These are phyloP conservation scores for Botrytis hyacinthi DNA, from an alignment of 2,329 filamentous ascomycete species.

Conservation along the genomic window DNA sequence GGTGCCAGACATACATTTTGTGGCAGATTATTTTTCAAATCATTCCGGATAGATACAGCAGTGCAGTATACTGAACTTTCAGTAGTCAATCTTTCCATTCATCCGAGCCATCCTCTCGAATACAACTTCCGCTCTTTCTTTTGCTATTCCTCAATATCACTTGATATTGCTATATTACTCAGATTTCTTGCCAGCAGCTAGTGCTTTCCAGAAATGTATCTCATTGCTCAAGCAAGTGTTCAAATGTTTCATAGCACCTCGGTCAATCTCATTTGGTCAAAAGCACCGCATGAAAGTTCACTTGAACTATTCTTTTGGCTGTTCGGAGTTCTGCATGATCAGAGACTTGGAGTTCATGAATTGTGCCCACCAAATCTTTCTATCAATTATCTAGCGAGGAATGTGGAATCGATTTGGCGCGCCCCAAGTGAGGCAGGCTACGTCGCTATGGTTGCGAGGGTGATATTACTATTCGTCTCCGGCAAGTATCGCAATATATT, in stretches of 20 bases:
- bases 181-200: background rate
- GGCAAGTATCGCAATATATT: background rate
- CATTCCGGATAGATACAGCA: background rate
- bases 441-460: background rate
- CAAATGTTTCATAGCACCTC: background rate
- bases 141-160: background rate
- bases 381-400: background rate
- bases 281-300: background rate
- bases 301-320: background rate
- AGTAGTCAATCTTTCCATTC: background rate
- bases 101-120: background rate
- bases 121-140: background rate
- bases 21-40: background rate
- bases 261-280: background rate
- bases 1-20: background rate
- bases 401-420: background rate
- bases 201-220: background rate
- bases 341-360: background rate
- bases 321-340: background rate
- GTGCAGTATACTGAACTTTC: background rate
- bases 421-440: constrained; percentile 5
- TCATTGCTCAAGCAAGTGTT: background rate
- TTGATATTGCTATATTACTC: background rate
- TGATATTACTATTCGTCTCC: background rate
- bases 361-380: background rate